Percentiles rank a stretch among this genome's conserved stretches.
phyloP scores from a whole-genome alignment of 2,329 filamentous ascomycete species.

The Pestalotiopsis sp. region DNA sequence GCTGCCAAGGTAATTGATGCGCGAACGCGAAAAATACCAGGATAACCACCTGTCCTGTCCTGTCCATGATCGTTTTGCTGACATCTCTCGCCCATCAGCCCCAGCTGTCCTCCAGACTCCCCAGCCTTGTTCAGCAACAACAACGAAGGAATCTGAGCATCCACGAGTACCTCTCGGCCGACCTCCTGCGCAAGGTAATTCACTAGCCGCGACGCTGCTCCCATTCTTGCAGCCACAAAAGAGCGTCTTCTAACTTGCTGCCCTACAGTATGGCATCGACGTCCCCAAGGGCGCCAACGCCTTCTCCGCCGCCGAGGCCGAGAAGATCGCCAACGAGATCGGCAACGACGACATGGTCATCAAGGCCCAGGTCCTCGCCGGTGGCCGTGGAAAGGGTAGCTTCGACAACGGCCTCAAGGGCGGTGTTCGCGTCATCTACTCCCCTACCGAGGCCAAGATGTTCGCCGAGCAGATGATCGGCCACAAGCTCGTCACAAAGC shows the following conservation, averaged over 20 bases:
- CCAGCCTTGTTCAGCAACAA: slow-evolving; percentile 74
- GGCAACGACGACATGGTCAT: slow-evolving; percentile 97
- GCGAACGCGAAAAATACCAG: background rate
- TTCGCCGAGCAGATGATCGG: slow-evolving; percentile 99
- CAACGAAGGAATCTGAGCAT: slow-evolving; percentile 91
- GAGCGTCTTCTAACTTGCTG: slow-evolving; percentile 23
- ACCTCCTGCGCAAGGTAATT: slow-evolving; percentile 74
- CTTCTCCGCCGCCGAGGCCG: slow-evolving; percentile 81
- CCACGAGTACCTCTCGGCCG: slow-evolving; percentile 96
- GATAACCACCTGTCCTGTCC: background rate
- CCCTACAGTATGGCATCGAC: slow-evolving; percentile 81
- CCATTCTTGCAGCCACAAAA: background rate
- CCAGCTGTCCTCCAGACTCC: slow-evolving; percentile 53
- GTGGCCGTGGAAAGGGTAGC: slow-evolving; percentile 94
- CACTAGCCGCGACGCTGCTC: slow-evolving; percentile 14
- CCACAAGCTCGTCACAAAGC: slow-evolving; percentile 99
- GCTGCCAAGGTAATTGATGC: slow-evolving; percentile 63
- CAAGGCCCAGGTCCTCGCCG: slow-evolving; percentile 98
- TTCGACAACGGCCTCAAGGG: slow-evolving; percentile 99
- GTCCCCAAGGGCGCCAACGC: slow-evolving; percentile 91
- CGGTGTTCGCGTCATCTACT: slow-evolving; percentile 98
- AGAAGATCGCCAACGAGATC: slow-evolving; percentile 87
- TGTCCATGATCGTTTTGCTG: slow-evolving; percentile 10
- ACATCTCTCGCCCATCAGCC: slow-evolving; percentile 23
- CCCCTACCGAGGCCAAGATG: slow-evolving; percentile 93